Conservation (phyloP, 768 basidiomycete genomes). For the Lentinula sp. region DNA sequence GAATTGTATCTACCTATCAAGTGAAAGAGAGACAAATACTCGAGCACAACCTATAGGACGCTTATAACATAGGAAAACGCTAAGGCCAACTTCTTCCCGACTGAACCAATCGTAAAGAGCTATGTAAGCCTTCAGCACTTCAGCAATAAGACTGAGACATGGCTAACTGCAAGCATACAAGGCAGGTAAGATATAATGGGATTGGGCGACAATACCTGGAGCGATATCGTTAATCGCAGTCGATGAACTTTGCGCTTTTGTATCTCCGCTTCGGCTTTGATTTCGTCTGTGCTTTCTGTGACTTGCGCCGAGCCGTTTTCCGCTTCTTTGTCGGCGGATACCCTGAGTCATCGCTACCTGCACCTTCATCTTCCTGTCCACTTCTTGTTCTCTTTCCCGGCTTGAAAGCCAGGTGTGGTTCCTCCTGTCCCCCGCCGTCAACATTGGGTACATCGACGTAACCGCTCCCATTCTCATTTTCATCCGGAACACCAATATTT, state of each 20-base stretch:
- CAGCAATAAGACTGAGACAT: no score
- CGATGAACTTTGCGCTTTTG: not conserved
- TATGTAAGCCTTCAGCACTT: no score
- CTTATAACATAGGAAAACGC: no score
- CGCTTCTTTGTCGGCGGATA: not conserved
- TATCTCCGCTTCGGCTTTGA: not conserved
- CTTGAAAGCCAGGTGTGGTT: not conserved
- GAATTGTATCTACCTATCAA: no score
- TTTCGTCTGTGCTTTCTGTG: no score
- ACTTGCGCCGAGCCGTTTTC: not conserved
- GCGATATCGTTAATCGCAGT: not conserved
- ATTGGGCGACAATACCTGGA: no score
- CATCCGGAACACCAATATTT: not conserved
- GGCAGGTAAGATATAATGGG: no score
- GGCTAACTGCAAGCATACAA: no score
- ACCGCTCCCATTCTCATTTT: not conserved
- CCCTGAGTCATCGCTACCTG: not conserved
- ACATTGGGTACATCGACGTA: not conserved
- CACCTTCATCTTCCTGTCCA: not conserved
- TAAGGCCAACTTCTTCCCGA: no score
- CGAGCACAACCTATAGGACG: no score
- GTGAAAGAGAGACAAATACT: no score
- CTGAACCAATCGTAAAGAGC: no score
- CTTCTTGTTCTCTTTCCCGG: not conserved
- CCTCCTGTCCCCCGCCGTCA: not conserved